These are phyloP conservation scores for Magnolia kwangsiensis DNA, from an alignment of 164 flowering plant species.

Conservation along the genomic window DNA sequence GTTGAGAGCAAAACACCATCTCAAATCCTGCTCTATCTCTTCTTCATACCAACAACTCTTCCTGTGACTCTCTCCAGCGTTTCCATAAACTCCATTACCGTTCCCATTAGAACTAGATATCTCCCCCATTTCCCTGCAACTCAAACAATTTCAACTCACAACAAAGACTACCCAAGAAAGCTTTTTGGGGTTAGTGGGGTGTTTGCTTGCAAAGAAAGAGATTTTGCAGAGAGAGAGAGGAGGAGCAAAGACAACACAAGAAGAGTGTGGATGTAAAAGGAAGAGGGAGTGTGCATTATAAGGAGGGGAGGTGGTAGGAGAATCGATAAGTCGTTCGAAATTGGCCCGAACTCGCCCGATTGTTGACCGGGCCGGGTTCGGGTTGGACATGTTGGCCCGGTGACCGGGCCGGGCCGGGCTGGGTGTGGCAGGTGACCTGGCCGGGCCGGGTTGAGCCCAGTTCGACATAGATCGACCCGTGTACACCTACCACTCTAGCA, in stretches of 20 bases:
- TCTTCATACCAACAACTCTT: conserved; percentile 97
- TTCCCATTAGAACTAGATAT: conserved; percentile 47
- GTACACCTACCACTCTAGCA: no score
- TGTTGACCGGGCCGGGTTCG: no score
- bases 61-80: conserved; percentile 40
- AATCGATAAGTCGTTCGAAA: conserved; percentile 34
- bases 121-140: conserved; percentile 47
- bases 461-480: no score
- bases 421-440: no score
- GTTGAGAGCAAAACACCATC: conserved; percentile 87
- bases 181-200: no score
- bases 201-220: background rate
- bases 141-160: background rate
- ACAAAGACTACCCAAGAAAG: no score
- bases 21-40: conserved; percentile 77
- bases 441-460: no score
- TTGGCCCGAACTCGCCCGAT: no score
- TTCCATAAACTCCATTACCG: conserved; percentile 28
- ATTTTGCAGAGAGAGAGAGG: conserved; percentile 3
- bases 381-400: no score
- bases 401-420: no score
- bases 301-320: conserved; percentile 24
- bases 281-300: conserved; percentile 12
- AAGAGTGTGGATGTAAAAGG: background rate
- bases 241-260: background rate